These are phyloP conservation scores for Neofusicoccum laricinum DNA, from an alignment of 2,329 filamentous ascomycete genomes.

Conservation along the genomic window DNA sequence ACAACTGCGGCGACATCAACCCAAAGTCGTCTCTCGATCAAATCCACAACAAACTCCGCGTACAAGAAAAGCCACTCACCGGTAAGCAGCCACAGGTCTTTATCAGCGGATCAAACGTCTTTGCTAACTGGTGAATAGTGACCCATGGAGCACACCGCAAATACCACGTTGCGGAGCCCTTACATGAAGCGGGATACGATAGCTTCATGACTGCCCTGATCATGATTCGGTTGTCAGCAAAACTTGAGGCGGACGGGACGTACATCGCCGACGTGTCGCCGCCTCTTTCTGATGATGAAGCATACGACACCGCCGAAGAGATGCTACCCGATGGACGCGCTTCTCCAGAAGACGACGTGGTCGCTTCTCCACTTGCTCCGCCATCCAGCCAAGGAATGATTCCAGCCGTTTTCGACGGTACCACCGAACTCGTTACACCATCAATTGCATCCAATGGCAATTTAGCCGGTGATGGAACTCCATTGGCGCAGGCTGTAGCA, in stretches of 20 bases:
- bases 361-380: not conserved
- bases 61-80: conserved; percentile 43
- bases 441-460: not conserved
- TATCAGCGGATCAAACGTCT: not conserved
- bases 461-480: not conserved
- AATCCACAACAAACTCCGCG: conserved; percentile 43
- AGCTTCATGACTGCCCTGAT: conserved; percentile 60
- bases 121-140: not conserved
- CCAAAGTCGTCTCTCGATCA: conserved; percentile 49
- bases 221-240: conserved; percentile 54
- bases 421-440: not conserved
- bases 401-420: not conserved
- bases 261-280: conserved; percentile 23
- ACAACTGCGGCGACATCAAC: conserved; percentile 53
- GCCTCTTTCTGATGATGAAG: conserved; percentile 10
- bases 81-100: conserved; percentile 20
- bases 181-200: conserved; percentile 64
- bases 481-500: not conserved
- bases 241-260: conserved; percentile 44
- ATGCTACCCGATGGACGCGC: not conserved
- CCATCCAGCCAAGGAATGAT: not conserved
- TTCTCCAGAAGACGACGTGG: not conserved
- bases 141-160: conserved; percentile 40
- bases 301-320: conserved; percentile 16
- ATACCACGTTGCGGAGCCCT: conserved; percentile 39